Evolutionary conservation across 768 basidiomycete genomes (phyloP).

Genomic region (Kwoniella botswanensis): DNA sequence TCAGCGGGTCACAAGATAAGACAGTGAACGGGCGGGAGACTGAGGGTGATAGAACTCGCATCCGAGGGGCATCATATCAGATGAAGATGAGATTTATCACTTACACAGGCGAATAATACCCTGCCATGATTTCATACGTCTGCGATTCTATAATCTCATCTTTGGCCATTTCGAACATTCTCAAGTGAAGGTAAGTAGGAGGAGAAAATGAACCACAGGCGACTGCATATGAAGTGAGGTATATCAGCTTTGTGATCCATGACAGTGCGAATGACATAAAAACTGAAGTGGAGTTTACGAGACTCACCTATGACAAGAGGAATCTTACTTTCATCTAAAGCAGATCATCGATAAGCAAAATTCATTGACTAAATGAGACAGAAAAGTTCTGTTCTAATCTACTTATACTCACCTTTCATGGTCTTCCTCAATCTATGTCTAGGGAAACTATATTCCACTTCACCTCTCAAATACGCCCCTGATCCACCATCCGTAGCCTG

Average conservation of each 20-base stretch:
- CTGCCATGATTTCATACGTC: slow-evolving; percentile 92
- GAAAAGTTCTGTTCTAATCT: background rate
- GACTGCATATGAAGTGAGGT: slow-evolving; percentile 60
- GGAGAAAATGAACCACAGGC: slow-evolving; percentile 98
- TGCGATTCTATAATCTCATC: slow-evolving; percentile 87
- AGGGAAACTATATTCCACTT: slow-evolving; percentile 58
- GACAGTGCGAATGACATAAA: too few species aligned
- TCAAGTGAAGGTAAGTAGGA: slow-evolving; percentile 91
- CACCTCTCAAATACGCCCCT: slow-evolving; percentile 49
- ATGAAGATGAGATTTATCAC: slow-evolving; percentile 8
- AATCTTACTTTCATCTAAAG: slow-evolving; percentile 60
- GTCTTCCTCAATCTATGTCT: slow-evolving; percentile 53
- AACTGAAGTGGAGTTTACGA: background rate
- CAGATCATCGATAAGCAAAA: background rate
- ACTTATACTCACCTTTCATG: slow-evolving; percentile 55
- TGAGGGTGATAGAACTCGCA: too few species aligned
- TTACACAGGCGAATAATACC: slow-evolving; percentile 89
- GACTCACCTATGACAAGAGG: slow-evolving; percentile 73
- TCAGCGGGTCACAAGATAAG: background rate
- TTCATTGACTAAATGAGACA: too few species aligned
- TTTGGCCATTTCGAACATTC: slow-evolving; percentile 99
- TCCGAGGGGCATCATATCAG: background rate
- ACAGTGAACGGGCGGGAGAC: too few species aligned
- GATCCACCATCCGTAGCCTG: slow-evolving; percentile 50
- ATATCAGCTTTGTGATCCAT: background rate